Evolutionary conservation across 306 rosid genomes (phyloP).

Genomic region (Geum urbanum): DNA sequence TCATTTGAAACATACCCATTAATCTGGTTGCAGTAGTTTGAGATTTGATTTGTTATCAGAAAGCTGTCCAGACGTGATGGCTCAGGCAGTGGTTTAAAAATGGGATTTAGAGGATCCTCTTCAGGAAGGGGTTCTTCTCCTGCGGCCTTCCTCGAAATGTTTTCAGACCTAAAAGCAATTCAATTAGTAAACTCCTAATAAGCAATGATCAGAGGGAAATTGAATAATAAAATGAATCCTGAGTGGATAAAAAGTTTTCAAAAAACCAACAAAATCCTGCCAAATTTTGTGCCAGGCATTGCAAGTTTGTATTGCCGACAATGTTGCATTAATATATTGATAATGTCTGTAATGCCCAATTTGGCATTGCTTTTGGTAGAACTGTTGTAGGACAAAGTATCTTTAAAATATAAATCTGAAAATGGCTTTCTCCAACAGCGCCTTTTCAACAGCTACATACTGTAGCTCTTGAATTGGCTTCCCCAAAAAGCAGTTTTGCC

Average conservation of each 20-base stretch:
- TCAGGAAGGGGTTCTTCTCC: slow-evolving; percentile 93
- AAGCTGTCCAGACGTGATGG: slow-evolving; percentile 96
- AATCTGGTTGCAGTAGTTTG: slow-evolving; percentile 95
- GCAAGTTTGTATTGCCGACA: not conserved
- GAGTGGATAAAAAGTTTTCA: no score
- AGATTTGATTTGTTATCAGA: slow-evolving; percentile 86
- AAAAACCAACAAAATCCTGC: no score
- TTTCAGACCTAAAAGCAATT: slow-evolving; percentile 61
- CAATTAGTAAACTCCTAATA: not conserved
- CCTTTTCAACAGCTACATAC: no score
- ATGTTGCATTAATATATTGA: not conserved
- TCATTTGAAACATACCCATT: slow-evolving; percentile 62
- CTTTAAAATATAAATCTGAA: no score
- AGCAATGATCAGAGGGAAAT: not conserved
- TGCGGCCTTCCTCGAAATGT: slow-evolving; percentile 65
- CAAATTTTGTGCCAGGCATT: not conserved
- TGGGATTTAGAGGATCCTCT: slow-evolving; percentile 88
- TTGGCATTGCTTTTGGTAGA: no score
- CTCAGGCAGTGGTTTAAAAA: slow-evolving; percentile 79
- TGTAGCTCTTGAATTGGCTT: no score
- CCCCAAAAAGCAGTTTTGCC: no score
- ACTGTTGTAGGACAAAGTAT: no score
- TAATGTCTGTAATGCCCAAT: not conserved
- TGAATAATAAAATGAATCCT: no score
- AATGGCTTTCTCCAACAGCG: no score